A percentile compares a stretch with the other conserved stretches of the same genome.
Evolutionary conservation across 768 basidiomycete genomes (phyloP).

Genomic region (Lactarius pseudohatsudake): DNA sequence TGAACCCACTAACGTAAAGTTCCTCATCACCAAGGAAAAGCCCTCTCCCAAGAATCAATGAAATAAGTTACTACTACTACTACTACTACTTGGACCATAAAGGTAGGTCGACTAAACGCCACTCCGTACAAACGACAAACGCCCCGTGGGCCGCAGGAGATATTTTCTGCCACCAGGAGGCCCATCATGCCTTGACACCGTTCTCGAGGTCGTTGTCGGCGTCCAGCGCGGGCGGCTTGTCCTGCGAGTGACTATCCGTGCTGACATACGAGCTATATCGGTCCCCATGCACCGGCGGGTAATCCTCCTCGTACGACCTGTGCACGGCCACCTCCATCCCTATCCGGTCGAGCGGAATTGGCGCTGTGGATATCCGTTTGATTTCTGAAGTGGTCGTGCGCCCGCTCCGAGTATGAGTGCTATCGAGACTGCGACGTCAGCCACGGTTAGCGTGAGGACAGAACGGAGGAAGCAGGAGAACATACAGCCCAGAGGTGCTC

Average conservation of each 20-base stretch:
- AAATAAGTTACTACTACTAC: neutral
- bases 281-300: neutral
- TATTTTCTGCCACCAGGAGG: neutral
- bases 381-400: neutral
- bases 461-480: no score
- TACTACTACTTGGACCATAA: neutral
- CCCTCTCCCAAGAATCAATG: neutral
- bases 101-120: neutral
- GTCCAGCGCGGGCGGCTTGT: neutral
- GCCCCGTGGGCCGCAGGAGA: neutral
- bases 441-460: neutral
- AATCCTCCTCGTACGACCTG: neutral
- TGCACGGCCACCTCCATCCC: constrained; percentile 9
- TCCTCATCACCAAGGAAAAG: neutral
- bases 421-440: neutral
- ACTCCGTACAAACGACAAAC: neutral
- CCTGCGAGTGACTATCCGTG: neutral
- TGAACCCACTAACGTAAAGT: neutral
- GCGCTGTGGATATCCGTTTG: neutral
- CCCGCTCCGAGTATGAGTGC: neutral
- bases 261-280: neutral
- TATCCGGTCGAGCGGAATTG: constrained; percentile 4
- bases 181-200: neutral
- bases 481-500: neutral
- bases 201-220: neutral